A percentile compares a stretch with the other conserved stretches of the same genome.
These are phyloP conservation scores for Fusarium setosum DNA, from an alignment of 2,329 filamentous ascomycete genomes.

Conservation along the genomic window DNA sequence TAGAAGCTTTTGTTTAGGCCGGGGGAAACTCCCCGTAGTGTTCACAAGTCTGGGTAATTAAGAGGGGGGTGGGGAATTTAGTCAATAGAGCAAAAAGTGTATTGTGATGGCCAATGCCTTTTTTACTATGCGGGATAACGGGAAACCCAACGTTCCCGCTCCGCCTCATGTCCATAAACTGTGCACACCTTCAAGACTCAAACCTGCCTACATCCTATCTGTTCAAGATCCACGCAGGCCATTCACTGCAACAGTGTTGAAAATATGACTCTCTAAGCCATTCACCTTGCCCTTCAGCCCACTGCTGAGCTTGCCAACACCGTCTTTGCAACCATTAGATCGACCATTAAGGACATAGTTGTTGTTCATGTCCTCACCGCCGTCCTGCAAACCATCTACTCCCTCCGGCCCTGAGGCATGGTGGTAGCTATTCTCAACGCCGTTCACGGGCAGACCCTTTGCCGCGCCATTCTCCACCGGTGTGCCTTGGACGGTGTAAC, in stretches of 20 bases:
- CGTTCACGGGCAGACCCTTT: slow-evolving; percentile 11
- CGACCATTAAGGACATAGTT: slow-evolving; percentile 16
- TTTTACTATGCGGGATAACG: no score
- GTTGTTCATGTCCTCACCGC: slow-evolving; percentile 20
- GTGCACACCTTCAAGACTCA: no score
- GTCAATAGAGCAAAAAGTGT: no score
- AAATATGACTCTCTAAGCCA: slow-evolving; percentile 13
- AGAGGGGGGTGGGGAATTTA: no score
- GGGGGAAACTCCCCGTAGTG: no score
- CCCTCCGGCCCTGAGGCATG: slow-evolving; percentile 34
- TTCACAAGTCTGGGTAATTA: no score
- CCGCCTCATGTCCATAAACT: no score
- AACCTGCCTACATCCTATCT: no score
- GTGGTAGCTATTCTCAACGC: slow-evolving; percentile 19
- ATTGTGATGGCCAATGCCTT: no score
- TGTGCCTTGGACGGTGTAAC: slow-evolving; percentile 56
- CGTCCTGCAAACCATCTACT: slow-evolving; percentile 30
- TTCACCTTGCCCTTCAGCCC: slow-evolving; percentile 32
- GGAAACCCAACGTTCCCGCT: no score
- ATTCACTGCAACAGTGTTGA: slow-evolving; percentile 27
- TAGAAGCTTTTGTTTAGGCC: no score
- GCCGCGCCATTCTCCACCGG: slow-evolving; percentile 31
- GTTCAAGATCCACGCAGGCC: slow-evolving; percentile 10
- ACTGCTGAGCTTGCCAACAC: slow-evolving; percentile 10
- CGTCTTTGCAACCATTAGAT: slow-evolving; percentile 6